Percentiles rank a stretch among this genome's conserved stretches.
phyloP scores from a whole-genome alignment of 495 filamentous ascomycete species.

The Podospora appendiculata region DNA sequence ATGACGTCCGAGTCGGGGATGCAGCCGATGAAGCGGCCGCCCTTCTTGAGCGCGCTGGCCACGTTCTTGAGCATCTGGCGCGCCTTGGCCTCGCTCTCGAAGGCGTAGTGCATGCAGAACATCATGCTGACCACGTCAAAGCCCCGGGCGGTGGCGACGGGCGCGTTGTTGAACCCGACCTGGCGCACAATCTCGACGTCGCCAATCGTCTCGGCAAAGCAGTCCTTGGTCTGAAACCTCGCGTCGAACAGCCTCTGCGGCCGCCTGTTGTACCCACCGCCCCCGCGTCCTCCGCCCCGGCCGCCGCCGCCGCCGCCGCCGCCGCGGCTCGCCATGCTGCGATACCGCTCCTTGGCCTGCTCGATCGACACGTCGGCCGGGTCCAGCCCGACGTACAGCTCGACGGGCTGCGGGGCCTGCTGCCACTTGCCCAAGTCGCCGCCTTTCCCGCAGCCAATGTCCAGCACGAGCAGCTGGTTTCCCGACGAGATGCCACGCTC shows the following conservation, averaged over 20 bases:
- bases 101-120: conserved; percentile 99
- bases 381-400: conserved; percentile 87
- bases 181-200: conserved; percentile 70
- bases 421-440: conserved; percentile 96
- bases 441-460: conserved; percentile 94
- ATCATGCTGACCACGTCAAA: conserved; percentile 98
- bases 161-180: conserved; percentile 71
- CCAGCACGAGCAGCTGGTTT: conserved; percentile 67
- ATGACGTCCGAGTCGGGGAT: conserved; percentile 93
- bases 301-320: conserved; percentile 56
- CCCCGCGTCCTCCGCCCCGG: conserved; percentile 39
- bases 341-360: conserved; percentile 80
- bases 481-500: conserved; percentile 44
- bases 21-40: conserved; percentile 84
- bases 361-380: conserved; percentile 85
- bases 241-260: conserved; percentile 62
- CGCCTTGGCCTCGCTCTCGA: conserved; percentile 82
- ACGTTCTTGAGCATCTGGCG: conserved; percentile 92
- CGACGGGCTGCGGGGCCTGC: conserved; percentile 72
- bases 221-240: conserved; percentile 82
- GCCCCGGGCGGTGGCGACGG: conserved; percentile 54
- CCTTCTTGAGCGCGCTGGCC: conserved; percentile 79
- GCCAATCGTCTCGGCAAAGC: conserved; percentile 72
- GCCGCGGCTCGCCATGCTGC: conserved; percentile 54
- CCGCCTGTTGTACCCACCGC: conserved; percentile 36